Evolutionary conservation across 768 basidiomycete species (phyloP), one percentile per base, ranked within the genome.

Genomic region (Mycena sanguinolenta): DNA sequence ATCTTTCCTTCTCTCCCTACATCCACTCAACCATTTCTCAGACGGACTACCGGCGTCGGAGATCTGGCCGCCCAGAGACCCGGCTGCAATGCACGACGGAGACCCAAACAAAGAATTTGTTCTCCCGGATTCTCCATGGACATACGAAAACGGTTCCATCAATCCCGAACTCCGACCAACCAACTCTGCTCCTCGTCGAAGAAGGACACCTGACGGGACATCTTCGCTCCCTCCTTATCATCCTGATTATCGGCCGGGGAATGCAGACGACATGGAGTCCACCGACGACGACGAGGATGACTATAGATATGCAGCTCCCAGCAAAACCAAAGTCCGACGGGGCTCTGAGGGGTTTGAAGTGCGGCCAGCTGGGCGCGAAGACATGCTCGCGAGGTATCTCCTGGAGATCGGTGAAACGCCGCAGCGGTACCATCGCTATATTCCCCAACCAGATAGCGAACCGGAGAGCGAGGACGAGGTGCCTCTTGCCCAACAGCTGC

Each of bases 311-410:
- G 65, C 69, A 34, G 77, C 72, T 6, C 54, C 27, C 12, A 58
- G 71, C 21, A 42, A 70, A 36, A 69, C 76, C 8, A 79, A 78
- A 36, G 83, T 93, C 55, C 84, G 95, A 61, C 81, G 88, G 52
- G 94, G 95, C 25, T 95, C 94, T 17, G 95, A 96, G 80, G 95
- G 95, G 5, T 93, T 91, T 73, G 95, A 96, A 76, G 89, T 93
- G 54, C 86, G 85, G 17, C 80, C 87, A 14, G 80, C 87, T 42
- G 83, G 88, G 53, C 83, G 94, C 66, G 92, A 94, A 75, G 88
- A 86, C 53, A 85, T 95, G 82, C 79, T 95, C 46, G 81, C 78
- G 65, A 81, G 84, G 58, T 91, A 92, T 78, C 78, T 95, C 36
- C 79, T 80, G 65, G 83, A 83, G 49, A 77, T 89, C 39, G 87